A percentile compares a stretch with the other conserved stretches of the same genome.
phyloP scores from a whole-genome alignment of 2,329 filamentous ascomycete species.

The Exserohilum rostratum region DNA sequence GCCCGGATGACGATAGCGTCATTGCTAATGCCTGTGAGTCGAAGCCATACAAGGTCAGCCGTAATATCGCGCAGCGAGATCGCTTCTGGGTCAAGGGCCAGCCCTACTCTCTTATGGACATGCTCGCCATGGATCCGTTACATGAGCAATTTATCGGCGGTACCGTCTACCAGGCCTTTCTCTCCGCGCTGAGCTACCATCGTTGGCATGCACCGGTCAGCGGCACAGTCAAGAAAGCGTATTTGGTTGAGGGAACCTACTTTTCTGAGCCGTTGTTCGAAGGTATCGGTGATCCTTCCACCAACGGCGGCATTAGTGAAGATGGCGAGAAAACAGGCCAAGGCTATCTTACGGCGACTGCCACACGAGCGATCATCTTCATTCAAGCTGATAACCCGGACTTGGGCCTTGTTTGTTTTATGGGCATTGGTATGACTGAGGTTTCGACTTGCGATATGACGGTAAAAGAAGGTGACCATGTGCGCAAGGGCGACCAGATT shows the following conservation, averaged over 20 bases:
- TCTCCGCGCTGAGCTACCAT: slow-evolving; percentile 72
- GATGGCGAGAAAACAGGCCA: slow-evolving; percentile 61
- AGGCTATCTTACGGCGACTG: slow-evolving; percentile 70
- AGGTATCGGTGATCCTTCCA: slow-evolving; percentile 48
- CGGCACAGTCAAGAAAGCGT: slow-evolving; percentile 64
- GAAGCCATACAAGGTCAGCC: slow-evolving; percentile 60
- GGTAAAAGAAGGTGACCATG: slow-evolving; percentile 67
- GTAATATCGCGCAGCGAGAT: slow-evolving; percentile 61
- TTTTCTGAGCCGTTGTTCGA: slow-evolving; percentile 67
- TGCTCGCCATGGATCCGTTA: slow-evolving; percentile 64
- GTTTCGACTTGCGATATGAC: slow-evolving; percentile 76
- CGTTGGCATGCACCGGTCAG: slow-evolving; percentile 74
- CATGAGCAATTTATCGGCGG: slow-evolving; percentile 64
- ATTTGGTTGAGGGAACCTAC: slow-evolving; percentile 69
- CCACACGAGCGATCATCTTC: slow-evolving; percentile 72
- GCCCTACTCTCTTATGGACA: slow-evolving; percentile 69
- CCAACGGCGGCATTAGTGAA: slow-evolving; percentile 46
- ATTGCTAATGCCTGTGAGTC: slow-evolving; percentile 72
- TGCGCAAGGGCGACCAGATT: slow-evolving; percentile 72
- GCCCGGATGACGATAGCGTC: slow-evolving; percentile 59
- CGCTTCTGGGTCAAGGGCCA: slow-evolving; percentile 73
- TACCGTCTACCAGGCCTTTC: slow-evolving; percentile 73
- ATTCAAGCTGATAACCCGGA: slow-evolving; percentile 71
- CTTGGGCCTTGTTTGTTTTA: slow-evolving; percentile 72
- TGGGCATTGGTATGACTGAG: slow-evolving; percentile 78